Base-by-base conservation (phyloP, 805 yeast genomes). In the Metschnikowia amazonensis region DNA sequence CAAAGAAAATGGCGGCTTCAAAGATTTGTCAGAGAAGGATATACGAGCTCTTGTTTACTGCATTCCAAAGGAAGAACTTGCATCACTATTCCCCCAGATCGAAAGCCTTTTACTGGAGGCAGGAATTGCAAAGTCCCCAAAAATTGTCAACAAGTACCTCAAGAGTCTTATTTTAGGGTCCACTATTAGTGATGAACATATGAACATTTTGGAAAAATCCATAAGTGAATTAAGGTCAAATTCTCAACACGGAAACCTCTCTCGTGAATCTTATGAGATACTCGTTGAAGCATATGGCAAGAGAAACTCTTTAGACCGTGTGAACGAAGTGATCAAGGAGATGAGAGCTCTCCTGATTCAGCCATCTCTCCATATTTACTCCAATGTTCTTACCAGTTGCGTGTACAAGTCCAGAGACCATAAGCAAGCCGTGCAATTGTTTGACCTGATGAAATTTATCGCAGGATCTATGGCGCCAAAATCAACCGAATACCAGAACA, bases 381-480 rank as follows among this genome's bases (percentile, higher is more conserved):
- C 84, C 3, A 77, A 79, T 33, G 71, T 84, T 5, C 58, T 87
- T 34, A 81, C 82, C 49, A 72, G 86, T 20, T 79, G 84, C 56
- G 79, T 81, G 5, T 71, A 69, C 48, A 72, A 78, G 44, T 58
- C 72, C 42, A 67, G 59, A 46, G 76, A 77, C 44, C 79, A 72
- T 49, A 62, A 69, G 14, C 81, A 84, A 50, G 95, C 96, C 0
- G 76, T 77, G 45, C 81, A 81, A 36, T 69, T 86, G 2, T 94
- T 94, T 64, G 89, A 84, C 52, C 80, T 88, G 50, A 81, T 94
- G 89, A 92, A 89, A 60, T 92, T 87, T 60, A 62, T 84, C 53
- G 80, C 94, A 1, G 58, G 70, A 4, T 67, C 70, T 23, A 80
- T 89, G 13, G 75, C 79, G 41, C 97, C 98, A 0, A 85, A 81